Conservation (phyloP, 768 basidiomycete species). For the Leccinum subgranulosum region DNA sequence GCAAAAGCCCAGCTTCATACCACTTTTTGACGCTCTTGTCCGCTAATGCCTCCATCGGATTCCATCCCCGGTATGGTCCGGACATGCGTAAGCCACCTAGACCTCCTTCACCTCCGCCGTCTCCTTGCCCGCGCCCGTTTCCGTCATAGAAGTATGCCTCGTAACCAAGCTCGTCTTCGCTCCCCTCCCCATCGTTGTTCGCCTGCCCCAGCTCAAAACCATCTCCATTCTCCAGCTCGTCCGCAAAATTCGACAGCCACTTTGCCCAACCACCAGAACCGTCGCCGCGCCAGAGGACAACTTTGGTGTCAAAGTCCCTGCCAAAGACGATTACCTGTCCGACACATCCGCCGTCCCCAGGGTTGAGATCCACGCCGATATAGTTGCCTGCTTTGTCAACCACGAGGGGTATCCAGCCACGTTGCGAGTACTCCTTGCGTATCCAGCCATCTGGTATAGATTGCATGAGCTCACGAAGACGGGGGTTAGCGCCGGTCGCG, state of each 20-base stretch:
- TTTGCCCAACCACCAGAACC: conserved; percentile 91
- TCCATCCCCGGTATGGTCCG: conserved; percentile 92
- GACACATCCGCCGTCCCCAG: conserved; percentile 64
- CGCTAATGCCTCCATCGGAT: conserved; percentile 89
- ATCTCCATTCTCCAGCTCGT: conserved; percentile 89
- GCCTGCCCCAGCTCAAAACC: conserved; percentile 73
- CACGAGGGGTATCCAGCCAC: conserved; percentile 96
- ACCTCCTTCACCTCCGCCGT: conserved; percentile 74
- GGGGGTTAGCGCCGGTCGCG: conserved; percentile 72
- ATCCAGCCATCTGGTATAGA: conserved; percentile 91
- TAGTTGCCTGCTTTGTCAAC: conserved; percentile 96
- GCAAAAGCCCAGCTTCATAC: conserved; percentile 74
- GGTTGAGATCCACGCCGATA: conserved; percentile 92
- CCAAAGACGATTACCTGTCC: conserved; percentile 99
- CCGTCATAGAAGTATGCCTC: conserved; percentile 86
- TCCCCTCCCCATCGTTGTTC: conserved; percentile 60
- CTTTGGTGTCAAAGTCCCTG: conserved; percentile 98
- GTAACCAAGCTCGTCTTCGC: conserved; percentile 84
- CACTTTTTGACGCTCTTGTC: conserved; percentile 85
- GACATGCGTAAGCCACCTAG: conserved; percentile 68
- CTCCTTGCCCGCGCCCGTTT: conserved; percentile 70
- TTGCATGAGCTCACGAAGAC: conserved; percentile 73
- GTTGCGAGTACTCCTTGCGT: conserved; percentile 83
- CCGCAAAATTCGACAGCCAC: conserved; percentile 88
- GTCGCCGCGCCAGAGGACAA: conserved; percentile 91